These are phyloP conservation scores for Tuber microsphaerosporum DNA, from an alignment of 495 filamentous ascomycete species.

Conservation along the genomic window DNA sequence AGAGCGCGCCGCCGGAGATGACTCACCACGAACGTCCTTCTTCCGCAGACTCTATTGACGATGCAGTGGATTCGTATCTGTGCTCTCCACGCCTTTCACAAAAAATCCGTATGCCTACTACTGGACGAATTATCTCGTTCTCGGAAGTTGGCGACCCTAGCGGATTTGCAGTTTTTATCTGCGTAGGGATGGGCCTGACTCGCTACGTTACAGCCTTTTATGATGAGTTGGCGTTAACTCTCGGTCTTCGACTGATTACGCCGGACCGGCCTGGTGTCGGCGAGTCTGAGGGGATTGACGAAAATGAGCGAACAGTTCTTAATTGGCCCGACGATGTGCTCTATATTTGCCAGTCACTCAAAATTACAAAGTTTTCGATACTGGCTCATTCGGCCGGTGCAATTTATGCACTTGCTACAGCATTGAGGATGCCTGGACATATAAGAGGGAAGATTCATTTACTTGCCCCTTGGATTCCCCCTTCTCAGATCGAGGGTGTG, in stretches of 20 bases:
- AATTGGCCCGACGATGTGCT: constrained; percentile 97
- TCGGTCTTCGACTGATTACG: constrained; percentile 86
- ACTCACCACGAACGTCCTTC: constrained; percentile 52
- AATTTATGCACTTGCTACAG: constrained; percentile 94
- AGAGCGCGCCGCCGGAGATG: constrained; percentile 27
- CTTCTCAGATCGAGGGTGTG: constrained; percentile 85
- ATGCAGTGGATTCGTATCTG: constrained; percentile 78
- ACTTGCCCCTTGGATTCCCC: constrained; percentile 94
- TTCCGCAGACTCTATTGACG: constrained; percentile 79
- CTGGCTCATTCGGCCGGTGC: constrained; percentile 96
- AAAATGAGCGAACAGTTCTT: constrained; percentile 74
- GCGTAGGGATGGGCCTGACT: constrained; percentile 95
- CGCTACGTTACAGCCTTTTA: constrained; percentile 96
- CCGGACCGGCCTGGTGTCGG: constrained; percentile 91
- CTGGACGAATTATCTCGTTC: constrained; percentile 83
- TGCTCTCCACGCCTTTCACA: constrained; percentile 77
- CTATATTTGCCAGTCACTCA: constrained; percentile 84
- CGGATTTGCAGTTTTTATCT: constrained; percentile 89
- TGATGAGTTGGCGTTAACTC: constrained; percentile 78
- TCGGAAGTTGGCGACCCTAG: constrained; percentile 92
- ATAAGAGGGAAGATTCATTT: constrained; percentile 93
- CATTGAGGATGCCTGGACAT: constrained; percentile 89
- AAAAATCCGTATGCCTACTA: constrained; percentile 74
- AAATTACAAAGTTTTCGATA: constrained; percentile 93
- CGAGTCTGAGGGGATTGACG: constrained; percentile 75